phyloP scores from a whole-genome alignment of 1,139 yeast species.

The Lodderomyces pseudojiufengensis region DNA sequence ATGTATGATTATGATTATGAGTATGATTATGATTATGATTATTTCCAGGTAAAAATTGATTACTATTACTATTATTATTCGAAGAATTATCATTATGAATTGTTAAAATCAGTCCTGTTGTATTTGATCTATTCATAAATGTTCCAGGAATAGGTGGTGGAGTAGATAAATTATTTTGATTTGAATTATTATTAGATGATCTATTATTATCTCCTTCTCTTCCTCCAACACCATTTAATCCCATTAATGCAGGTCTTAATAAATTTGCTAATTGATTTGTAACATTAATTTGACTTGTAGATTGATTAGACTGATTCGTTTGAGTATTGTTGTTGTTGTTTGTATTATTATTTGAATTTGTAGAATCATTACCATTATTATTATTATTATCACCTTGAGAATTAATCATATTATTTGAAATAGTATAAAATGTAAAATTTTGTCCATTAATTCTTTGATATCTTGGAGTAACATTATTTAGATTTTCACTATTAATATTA shows the following conservation, averaged over 20 bases:
- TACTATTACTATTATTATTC: too few species aligned
- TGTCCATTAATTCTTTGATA: conserved; percentile 1
- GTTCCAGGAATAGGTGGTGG: too few species aligned
- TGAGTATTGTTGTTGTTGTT: too few species aligned
- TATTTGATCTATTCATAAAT: too few species aligned
- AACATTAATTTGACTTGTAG: neutral
- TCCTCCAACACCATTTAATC: neutral
- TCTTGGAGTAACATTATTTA: neutral
- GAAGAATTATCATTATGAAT: too few species aligned
- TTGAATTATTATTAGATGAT: neutral
- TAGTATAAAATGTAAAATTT: conserved; percentile 2
- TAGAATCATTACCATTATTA: neutral
- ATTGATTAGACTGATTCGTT: neutral
- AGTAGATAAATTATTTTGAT: neutral
- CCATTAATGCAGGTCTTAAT: conserved; percentile 2
- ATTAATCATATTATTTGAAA: neutral
- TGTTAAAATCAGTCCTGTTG: too few species aligned
- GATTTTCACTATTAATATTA: conserved; percentile 1
- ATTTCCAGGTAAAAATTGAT: too few species aligned
- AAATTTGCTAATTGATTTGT: conserved; percentile 1
- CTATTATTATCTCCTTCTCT: neutral
- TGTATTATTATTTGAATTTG: too few species aligned
- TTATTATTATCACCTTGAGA: conserved; percentile 1
- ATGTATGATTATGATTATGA: neutral
- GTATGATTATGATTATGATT: too few species aligned